phyloP scores from a whole-genome alignment of 2,329 filamentous ascomycete species.

The Exophiala sideris region DNA sequence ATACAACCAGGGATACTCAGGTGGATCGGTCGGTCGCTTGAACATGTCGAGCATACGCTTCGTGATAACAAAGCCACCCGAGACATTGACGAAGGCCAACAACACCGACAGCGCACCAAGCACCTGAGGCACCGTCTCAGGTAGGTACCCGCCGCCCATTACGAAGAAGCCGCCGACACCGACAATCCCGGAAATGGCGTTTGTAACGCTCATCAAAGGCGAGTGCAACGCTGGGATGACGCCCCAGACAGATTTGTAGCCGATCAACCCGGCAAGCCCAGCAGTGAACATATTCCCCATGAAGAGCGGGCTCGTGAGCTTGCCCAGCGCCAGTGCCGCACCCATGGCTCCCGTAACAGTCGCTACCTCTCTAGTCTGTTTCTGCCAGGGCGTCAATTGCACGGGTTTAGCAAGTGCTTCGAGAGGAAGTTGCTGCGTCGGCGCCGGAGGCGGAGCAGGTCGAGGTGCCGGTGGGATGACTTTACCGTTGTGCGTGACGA shows the following conservation, averaged over 20 bases:
- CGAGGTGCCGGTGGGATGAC: constrained; percentile 73
- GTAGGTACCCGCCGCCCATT: constrained; percentile 75
- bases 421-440: constrained; percentile 50
- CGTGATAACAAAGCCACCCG: constrained; percentile 85
- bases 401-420: constrained; percentile 56
- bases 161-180: constrained; percentile 85
- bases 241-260: constrained; percentile 86
- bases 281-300: constrained; percentile 88
- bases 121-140: constrained; percentile 72
- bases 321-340: constrained; percentile 70
- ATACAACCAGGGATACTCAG: constrained; percentile 86
- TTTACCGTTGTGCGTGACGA: constrained; percentile 75
- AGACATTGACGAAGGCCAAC: constrained; percentile 82
- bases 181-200: constrained; percentile 86
- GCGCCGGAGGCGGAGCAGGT: constrained; percentile 56
- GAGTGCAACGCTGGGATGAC: constrained; percentile 80
- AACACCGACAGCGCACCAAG: constrained; percentile 78
- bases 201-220: constrained; percentile 88
- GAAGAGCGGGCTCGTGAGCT: constrained; percentile 75
- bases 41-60: constrained; percentile 95
- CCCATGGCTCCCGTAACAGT: constrained; percentile 75
- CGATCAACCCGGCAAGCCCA: constrained; percentile 76
- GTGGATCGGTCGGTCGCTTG: constrained; percentile 76
- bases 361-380: constrained; percentile 70
- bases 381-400: constrained; percentile 77